Percentiles rank a stretch among this genome's conserved stretches.
phyloP scores from a whole-genome alignment of 768 basidiomycete genomes.

The Lentinula raphanica region DNA sequence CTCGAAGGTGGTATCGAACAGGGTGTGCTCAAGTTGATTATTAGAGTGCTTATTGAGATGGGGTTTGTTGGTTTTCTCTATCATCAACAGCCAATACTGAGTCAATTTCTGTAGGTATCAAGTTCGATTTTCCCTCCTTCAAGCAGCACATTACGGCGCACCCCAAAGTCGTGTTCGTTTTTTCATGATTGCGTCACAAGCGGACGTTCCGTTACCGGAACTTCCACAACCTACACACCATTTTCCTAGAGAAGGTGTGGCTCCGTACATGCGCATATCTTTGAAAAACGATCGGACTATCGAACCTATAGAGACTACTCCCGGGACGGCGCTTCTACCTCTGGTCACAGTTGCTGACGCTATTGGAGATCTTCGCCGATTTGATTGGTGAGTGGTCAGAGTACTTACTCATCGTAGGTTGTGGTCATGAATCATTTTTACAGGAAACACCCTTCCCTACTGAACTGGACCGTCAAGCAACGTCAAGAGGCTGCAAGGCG shows the following conservation, averaged over 20 bases:
- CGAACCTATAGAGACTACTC: constrained; percentile 37
- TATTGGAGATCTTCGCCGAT: constrained; percentile 65
- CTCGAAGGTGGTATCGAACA: constrained; percentile 61
- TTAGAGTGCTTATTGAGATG: constrained; percentile 59
- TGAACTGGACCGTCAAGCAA: neutral
- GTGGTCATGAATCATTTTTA: neutral
- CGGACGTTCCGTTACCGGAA: constrained; percentile 38
- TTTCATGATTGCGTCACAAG: constrained; percentile 45
- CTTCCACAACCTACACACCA: constrained; percentile 55
- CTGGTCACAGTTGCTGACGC: constrained; percentile 66
- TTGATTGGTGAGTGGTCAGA: constrained; percentile 58
- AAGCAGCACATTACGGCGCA: constrained; percentile 53
- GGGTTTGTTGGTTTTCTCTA: constrained; percentile 34
- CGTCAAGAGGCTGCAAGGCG: constrained; percentile 5
- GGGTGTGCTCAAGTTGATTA: constrained; percentile 69
- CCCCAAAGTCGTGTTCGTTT: constrained; percentile 53
- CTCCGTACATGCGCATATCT: constrained; percentile 40
- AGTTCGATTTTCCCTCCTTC: constrained; percentile 41
- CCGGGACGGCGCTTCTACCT: constrained; percentile 52
- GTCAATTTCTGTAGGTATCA: constrained; percentile 38
- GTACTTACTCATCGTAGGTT: neutral
- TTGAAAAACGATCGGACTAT: constrained; percentile 28
- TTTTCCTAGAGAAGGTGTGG: constrained; percentile 41
- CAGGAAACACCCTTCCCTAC: constrained; percentile 32
- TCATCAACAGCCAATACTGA: neutral